These are phyloP conservation scores for Septoria petroselini DNA, from an alignment of 2,329 filamentous ascomycete genomes.

Conservation along the genomic window DNA sequence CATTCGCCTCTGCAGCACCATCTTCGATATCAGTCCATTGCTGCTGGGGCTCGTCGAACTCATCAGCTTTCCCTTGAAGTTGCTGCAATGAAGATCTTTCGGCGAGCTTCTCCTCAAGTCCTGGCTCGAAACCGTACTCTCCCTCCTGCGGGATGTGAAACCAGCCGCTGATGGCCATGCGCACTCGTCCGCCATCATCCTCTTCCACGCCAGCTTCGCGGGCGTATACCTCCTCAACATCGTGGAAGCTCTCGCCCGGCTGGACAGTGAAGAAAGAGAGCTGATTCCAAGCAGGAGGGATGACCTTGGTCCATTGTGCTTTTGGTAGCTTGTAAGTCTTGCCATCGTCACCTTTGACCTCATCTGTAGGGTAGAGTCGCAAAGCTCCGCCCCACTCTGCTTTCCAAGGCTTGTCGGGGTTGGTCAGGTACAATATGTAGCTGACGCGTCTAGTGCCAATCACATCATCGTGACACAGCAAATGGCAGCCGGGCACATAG, in stretches of 20 bases:
- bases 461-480: conserved; percentile 96
- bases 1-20: conserved; percentile 43
- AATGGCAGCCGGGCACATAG: conserved; percentile 92
- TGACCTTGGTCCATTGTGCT: conserved; percentile 74
- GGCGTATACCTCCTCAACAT: conserved; percentile 96
- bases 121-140: conserved; percentile 85
- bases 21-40: conserved; percentile 51
- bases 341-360: conserved; percentile 60
- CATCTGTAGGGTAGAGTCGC: conserved; percentile 73
- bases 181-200: conserved; percentile 70
- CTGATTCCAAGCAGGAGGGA: conserved; percentile 96
- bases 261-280: conserved; percentile 97
- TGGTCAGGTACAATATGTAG: conserved; percentile 94
- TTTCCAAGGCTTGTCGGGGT: conserved; percentile 88
- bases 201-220: conserved; percentile 56
- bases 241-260: conserved; percentile 97
- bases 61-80: conserved; percentile 84
- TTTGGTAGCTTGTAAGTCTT: conserved; percentile 74
- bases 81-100: conserved; percentile 90
- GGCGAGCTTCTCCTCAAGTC: conserved; percentile 82
- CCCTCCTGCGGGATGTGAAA: conserved; percentile 96
- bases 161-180: conserved; percentile 99
- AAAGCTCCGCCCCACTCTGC: conserved; percentile 89
- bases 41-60: conserved; percentile 76
- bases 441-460: conserved; percentile 95